Base-by-base conservation (phyloP, 495 filamentous ascomycete genomes). In the Penicillium cosmopolitanum region DNA sequence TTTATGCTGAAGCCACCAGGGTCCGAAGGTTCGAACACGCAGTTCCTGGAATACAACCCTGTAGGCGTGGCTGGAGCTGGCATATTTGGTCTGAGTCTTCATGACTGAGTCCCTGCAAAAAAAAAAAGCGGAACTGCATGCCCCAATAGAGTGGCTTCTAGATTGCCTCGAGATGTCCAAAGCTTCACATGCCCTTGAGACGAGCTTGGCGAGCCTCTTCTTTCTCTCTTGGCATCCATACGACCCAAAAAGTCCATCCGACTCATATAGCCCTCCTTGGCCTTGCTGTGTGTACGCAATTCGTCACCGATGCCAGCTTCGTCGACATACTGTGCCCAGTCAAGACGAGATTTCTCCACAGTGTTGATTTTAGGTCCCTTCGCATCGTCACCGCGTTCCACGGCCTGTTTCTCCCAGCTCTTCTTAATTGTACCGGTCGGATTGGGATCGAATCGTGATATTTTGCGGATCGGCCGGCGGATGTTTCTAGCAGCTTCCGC, bases 321-420 rank as follows among this genome's bases (percentile, higher is more conserved):
- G 67, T 98, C 93, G 50, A 98, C 96, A 66, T 91, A 96, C 44
- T 88, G 88, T 4, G 91, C 92, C 95, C 95, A 98, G 70, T 98
- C 95, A 77, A 97, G 82, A 51, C 90, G 82, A 36, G 89, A 93
- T 79, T 98, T 98, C 77, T 98, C 93, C 21, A 98, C 89, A 1
- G 93, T 96, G 70, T 96, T 98, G 68, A 98, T 83, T 68, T 97
- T 97, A 69, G 88, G 86, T 48, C 89, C 88, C 56, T 82, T 82
- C 5, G 80, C 79, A 61, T 76, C 70, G 34, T 66, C 67, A 47
- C 54, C 55, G 23, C 54, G 47, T 36, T 70, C 72, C 1, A 66
- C 33, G 28, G 58, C 35, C 9, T 66, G 71, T 66, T 76, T 77
- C 72, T 77, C 70, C 79, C 77, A 76, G 70, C 76, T 78, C 70